Conservation (phyloP, 768 basidiomycete species). For the Coprinopsis marcescibilis region DNA sequence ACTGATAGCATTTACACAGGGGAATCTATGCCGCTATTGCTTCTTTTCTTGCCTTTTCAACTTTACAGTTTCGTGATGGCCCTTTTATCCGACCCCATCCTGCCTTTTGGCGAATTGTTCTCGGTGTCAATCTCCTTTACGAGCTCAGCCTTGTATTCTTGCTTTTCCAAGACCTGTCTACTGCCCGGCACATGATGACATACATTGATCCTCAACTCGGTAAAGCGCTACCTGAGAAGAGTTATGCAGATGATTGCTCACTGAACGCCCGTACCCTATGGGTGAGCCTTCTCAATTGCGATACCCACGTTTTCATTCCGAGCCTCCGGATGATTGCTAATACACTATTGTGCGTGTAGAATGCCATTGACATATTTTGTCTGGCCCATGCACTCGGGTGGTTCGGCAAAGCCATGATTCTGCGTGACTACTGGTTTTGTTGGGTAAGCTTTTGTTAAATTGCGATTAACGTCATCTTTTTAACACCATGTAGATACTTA, state of each 20-base stretch:
- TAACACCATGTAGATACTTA: constrained; percentile 56
- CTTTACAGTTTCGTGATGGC: constrained; percentile 86
- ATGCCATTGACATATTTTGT: constrained; percentile 83
- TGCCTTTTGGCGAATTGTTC: constrained; percentile 75
- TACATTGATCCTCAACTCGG: constrained; percentile 70
- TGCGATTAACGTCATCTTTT: constrained; percentile 9
- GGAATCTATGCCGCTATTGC: constrained; percentile 72
- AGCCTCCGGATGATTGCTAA: background rate
- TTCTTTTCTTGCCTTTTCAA: constrained; percentile 75
- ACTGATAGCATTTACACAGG: constrained; percentile 27
- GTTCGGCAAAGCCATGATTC: constrained; percentile 88
- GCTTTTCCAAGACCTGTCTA: constrained; percentile 77
- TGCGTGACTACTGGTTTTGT: constrained; percentile 92
- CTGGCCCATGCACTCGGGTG: constrained; percentile 81
- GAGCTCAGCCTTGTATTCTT: constrained; percentile 79
- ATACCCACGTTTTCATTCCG: background rate
- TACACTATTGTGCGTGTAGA: constrained; percentile 31
- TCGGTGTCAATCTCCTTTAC: constrained; percentile 80
- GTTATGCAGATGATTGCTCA: constrained; percentile 77
- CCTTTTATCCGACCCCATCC: constrained; percentile 88
- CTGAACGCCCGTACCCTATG: constrained; percentile 59
- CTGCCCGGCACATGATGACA: constrained; percentile 74
- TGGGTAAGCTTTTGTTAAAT: constrained; percentile 50
- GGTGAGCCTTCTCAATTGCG: constrained; percentile 36
- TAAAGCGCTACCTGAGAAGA: constrained; percentile 74